Conservation (phyloP, 1,139 yeast species). For the Protomyces arabidopsidicola region DNA sequence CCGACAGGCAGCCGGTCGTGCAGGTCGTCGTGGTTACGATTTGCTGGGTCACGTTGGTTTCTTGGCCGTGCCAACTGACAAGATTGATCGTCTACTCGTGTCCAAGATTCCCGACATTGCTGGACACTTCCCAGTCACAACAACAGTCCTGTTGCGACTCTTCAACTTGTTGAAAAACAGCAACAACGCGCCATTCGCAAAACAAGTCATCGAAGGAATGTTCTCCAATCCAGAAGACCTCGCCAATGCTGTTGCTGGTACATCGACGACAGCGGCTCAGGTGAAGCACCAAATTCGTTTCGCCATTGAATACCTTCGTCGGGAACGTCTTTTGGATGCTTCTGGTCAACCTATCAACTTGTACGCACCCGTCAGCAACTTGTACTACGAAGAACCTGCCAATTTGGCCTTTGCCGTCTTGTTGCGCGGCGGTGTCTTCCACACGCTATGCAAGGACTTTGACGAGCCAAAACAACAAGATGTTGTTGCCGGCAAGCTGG, state of each 20-base stretch:
- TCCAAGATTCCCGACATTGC: slow-evolving; percentile 28
- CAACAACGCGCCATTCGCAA: slow-evolving; percentile 25
- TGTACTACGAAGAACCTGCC: slow-evolving; percentile 28
- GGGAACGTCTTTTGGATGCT: slow-evolving; percentile 27
- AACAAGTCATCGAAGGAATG: slow-evolving; percentile 21
- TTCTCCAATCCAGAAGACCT: slow-evolving; percentile 24
- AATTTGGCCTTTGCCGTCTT: slow-evolving; percentile 27
- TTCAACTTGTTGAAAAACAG: slow-evolving; percentile 23
- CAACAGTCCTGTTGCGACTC: slow-evolving; percentile 22
- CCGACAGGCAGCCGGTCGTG: slow-evolving; percentile 30
- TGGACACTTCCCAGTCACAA: slow-evolving; percentile 28
- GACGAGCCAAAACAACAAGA: slow-evolving; percentile 16
- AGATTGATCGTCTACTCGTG: slow-evolving; percentile 28
- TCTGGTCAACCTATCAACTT: slow-evolving; percentile 27
- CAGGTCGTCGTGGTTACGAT: slow-evolving; percentile 30
- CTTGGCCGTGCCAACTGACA: slow-evolving; percentile 28
- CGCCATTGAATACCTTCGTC: slow-evolving; percentile 25
- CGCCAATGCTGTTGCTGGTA: slow-evolving; percentile 18
- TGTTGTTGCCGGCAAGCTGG: slow-evolving; percentile 13
- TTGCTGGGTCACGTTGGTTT: slow-evolving; percentile 29
- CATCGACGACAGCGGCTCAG: slow-evolving; percentile 11
- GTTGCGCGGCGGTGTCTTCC: slow-evolving; percentile 28
- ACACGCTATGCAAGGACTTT: slow-evolving; percentile 15
- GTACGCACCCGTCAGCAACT: slow-evolving; percentile 21
- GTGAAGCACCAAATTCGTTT: slow-evolving; percentile 28